Base-by-base conservation (phyloP, 2,329 filamentous ascomycete species). In the Ophiostoma sp. region DNA sequence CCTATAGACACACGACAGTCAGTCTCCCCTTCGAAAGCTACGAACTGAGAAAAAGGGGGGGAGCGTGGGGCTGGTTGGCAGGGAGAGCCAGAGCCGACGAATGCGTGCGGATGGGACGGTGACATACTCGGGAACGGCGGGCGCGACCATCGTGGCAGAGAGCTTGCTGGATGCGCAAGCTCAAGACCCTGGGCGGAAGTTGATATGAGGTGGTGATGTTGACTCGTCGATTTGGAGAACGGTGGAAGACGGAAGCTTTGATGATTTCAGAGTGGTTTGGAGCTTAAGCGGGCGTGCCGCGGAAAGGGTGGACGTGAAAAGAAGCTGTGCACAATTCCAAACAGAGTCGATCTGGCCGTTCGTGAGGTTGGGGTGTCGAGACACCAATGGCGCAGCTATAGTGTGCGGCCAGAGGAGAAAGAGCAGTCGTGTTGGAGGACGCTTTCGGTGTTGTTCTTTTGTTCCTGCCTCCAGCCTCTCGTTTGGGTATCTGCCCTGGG, bases 81-180 rank as follows among this genome's bases (percentile, higher is more conserved):
- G n/a, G 48, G 15, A 36, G 11, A 36, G 57, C 57, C 57, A 61
- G 31, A 31, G 17, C 11, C 17, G 33, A 22, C 11, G 11, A 4
- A 57, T n/a, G 48, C n/a, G 55, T 31, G 45, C 15, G 17, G n/a
- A 9, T 19, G 70, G 17, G 57, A 31, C 31, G 31, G n/a, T 17
- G 25, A 84, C 90, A 79, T 85, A 93, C 91, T 93, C 92, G 78
- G 91, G 91, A 76, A 93, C 90, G 80, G 91, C 91, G 81, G 92
- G 92, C 84, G 89, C 88, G 81, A 92, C 88, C 91, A 93, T 93
- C 79, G 83, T 84, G 84, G 68, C 33, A 50, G 36, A 8, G 64
- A 64, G 75, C 70, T 45, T 31, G 45, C 57, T 48, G 36, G 48
- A 61, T 31, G 19, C 63, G 52, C 69, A 74, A 64, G 70, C 57